phyloP scores from a whole-genome alignment of 805 yeast species.

The Spathaspora boniae region DNA sequence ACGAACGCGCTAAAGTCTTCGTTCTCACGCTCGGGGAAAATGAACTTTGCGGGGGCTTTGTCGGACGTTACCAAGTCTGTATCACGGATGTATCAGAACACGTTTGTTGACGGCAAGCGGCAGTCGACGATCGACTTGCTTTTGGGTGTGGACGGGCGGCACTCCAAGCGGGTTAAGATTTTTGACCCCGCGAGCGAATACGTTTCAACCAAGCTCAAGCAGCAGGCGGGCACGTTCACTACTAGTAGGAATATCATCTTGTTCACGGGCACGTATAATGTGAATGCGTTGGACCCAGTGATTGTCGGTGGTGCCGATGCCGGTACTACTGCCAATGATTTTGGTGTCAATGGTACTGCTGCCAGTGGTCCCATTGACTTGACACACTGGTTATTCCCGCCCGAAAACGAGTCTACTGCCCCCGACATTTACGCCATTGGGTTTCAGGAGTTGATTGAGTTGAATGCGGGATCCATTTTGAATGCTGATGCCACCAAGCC shows the following conservation, averaged over 20 bases:
- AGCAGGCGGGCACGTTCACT: constrained; percentile 52
- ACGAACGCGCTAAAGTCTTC: constrained; percentile 75
- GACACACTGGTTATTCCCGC: constrained; percentile 79
- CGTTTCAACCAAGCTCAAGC: constrained; percentile 62
- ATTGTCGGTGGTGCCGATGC: constrained; percentile 14
- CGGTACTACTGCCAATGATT: no score
- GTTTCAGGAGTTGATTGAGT: constrained; percentile 89
- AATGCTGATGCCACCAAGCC: constrained; percentile 81
- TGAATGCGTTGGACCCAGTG: constrained; percentile 63
- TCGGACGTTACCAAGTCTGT: constrained; percentile 96
- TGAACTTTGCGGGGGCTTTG: constrained; percentile 96
- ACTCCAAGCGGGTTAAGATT: constrained; percentile 65
- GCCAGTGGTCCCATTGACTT: constrained; percentile 50
- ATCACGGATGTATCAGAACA: constrained; percentile 90
- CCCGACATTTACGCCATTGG: constrained; percentile 91
- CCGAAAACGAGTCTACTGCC: constrained; percentile 36
- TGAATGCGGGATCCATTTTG: constrained; percentile 86
- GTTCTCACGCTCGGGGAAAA: constrained; percentile 90
- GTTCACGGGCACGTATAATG: constrained; percentile 82
- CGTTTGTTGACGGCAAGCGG: constrained; percentile 87
- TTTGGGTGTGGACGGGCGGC: constrained; percentile 70
- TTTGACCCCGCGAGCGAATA: constrained; percentile 88
- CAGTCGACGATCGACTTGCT: constrained; percentile 87
- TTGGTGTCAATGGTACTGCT: constrained; percentile 33
- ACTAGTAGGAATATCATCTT: constrained; percentile 56